These are phyloP conservation scores for Penicillium cinerascens DNA, from an alignment of 495 filamentous ascomycete genomes.

Conservation along the genomic window DNA sequence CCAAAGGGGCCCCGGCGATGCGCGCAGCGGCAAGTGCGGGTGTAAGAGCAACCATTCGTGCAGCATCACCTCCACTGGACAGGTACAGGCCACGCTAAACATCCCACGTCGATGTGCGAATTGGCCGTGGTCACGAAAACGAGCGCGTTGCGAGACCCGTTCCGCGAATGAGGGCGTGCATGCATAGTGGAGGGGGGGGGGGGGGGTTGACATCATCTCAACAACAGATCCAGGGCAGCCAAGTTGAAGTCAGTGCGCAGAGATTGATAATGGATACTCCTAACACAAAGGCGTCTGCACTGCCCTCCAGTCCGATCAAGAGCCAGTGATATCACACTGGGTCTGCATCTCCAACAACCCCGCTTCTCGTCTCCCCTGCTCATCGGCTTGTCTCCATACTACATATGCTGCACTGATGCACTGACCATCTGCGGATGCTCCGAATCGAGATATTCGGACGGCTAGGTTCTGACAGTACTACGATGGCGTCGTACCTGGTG, in stretches of 20 bases:
- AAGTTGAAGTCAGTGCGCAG: constrained; percentile 3
- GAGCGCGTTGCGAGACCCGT: not conserved
- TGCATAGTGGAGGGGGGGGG: constrained; percentile 1
- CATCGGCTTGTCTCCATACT: not conserved
- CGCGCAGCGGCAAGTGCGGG: constrained; percentile 20
- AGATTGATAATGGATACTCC: constrained; percentile 17
- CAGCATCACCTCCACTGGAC: constrained; percentile 8
- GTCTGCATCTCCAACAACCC: constrained; percentile 3
- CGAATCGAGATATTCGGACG: constrained; percentile 14
- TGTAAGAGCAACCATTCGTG: constrained; percentile 4
- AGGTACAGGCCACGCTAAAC: not conserved
- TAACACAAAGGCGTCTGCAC: not conserved
- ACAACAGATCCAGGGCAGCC: not conserved
- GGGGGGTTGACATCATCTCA: constrained; percentile 4
- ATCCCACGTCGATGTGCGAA: not conserved
- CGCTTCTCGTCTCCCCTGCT: constrained; percentile 4
- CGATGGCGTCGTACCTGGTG: not conserved
- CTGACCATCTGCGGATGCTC: constrained; percentile 1
- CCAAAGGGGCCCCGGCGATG: not conserved
- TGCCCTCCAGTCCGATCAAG: not conserved
- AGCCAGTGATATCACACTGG: constrained; percentile 1
- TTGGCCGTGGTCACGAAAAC: not conserved
- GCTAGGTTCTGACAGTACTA: constrained; percentile 11
- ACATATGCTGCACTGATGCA: not conserved
- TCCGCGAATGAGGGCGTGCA: not conserved